Conservation (phyloP, 257 asterid species). For the Solanum peruvianum region DNA sequence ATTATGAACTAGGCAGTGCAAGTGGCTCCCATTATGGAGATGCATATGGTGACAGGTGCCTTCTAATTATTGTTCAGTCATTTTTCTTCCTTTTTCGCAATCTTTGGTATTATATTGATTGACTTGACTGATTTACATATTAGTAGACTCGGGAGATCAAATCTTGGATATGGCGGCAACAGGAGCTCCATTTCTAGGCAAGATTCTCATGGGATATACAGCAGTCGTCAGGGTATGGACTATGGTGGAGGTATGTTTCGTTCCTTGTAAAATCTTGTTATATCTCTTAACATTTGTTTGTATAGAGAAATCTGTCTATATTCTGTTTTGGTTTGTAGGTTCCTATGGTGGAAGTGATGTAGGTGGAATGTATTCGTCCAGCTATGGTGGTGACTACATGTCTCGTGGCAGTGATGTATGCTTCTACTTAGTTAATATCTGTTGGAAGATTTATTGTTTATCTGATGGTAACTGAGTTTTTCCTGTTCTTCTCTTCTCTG, state of each 20-base stretch:
- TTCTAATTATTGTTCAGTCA: neutral
- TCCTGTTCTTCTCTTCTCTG: constrained; percentile 59
- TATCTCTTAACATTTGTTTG: neutral
- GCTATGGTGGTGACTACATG: constrained; percentile 66
- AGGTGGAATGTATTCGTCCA: constrained; percentile 80
- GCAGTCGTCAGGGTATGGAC: constrained; percentile 77
- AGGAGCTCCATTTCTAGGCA: constrained; percentile 69
- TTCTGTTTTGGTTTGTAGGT: constrained; percentile 24
- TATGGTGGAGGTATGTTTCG: constrained; percentile 59
- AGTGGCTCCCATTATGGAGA: constrained; percentile 78
- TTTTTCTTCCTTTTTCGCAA: neutral
- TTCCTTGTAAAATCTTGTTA: neutral
- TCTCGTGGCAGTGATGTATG: constrained; percentile 82
- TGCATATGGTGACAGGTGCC: constrained; percentile 68
- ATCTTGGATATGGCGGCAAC: constrained; percentile 60
- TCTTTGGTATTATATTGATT: neutral
- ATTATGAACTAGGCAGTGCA: constrained; percentile 55
- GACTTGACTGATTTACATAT: neutral
- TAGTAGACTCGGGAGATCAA: constrained; percentile 74
- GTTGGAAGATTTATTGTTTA: neutral
- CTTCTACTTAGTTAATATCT: neutral
- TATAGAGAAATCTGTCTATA: neutral
- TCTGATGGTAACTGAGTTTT: constrained; percentile 36
- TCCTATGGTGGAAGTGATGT: constrained; percentile 68
- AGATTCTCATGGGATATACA: constrained; percentile 72